phyloP scores from a whole-genome alignment of 345 rosid species.

The Barbarea vulgaris region DNA sequence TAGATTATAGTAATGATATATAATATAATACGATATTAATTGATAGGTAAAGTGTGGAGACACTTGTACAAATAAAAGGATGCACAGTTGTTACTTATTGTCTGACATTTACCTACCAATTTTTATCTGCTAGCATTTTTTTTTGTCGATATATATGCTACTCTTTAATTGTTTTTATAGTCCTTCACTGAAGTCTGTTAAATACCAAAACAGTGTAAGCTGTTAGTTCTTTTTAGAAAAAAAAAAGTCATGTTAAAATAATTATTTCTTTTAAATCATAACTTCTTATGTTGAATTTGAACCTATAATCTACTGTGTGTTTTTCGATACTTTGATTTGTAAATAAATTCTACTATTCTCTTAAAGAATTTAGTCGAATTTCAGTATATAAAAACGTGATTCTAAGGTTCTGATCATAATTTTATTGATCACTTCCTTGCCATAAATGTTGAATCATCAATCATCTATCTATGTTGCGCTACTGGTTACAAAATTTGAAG shows the following conservation, averaged over 20 bases:
- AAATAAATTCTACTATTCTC: background rate
- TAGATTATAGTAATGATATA: background rate
- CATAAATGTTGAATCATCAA: background rate
- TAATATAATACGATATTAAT: background rate
- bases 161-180: background rate
- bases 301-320: background rate
- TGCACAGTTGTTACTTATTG: background rate
- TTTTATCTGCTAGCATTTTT: background rate
- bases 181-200: background rate
- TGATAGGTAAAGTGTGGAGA: constrained; percentile 17
- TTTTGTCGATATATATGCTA: background rate
- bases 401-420: background rate
- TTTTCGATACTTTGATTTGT: background rate
- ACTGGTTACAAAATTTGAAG: background rate
- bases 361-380: background rate
- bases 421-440: background rate
- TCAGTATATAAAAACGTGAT: background rate
- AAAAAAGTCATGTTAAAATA: background rate
- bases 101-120: constrained; percentile 22
- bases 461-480: background rate
- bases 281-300: background rate
- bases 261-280: background rate
- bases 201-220: background rate
- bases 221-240: background rate
- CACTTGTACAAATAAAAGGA: constrained; percentile 19